Evolutionary conservation across 345 rosid genomes (phyloP).

Genomic region (Sisymbrium altissimum): DNA sequence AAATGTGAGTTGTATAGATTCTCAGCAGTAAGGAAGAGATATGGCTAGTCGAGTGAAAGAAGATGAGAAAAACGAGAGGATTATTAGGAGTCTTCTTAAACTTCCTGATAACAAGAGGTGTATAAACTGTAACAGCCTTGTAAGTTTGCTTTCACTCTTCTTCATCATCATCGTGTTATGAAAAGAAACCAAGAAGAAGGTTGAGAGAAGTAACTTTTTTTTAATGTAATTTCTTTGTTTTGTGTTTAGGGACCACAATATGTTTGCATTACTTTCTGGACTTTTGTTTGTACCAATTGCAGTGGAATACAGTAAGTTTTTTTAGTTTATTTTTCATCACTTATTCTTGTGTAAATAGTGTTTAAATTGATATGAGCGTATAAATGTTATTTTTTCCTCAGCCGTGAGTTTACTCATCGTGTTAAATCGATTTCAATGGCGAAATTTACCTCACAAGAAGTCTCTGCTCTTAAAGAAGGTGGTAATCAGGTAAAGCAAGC

Average conservation of each 20-base stretch:
- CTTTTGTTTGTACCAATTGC: constrained; percentile 91
- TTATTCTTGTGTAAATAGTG: too few species aligned
- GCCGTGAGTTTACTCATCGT: constrained; percentile 95
- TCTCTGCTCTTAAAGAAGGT: constrained; percentile 77
- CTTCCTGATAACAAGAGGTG: constrained; percentile 82
- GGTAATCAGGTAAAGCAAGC: constrained; percentile 75
- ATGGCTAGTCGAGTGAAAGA: constrained; percentile 80
- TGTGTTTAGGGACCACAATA: constrained; percentile 87
- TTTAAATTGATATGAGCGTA: constrained; percentile 4
- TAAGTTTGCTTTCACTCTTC: constrained; percentile 26
- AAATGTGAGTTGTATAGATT: not conserved
- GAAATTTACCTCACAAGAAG: constrained; percentile 87
- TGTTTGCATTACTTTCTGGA: constrained; percentile 96
- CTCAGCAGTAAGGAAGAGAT: too few species aligned
- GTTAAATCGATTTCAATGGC: constrained; percentile 97
- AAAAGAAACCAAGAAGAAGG: not conserved
- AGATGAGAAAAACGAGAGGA: constrained; percentile 80
- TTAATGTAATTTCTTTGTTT: not conserved
- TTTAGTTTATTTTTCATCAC: too few species aligned
- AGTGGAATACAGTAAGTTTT: constrained; percentile 98
- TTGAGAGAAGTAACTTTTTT: not conserved
- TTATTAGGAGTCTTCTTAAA: constrained; percentile 85
- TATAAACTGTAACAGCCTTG: constrained; percentile 92
- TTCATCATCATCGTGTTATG: not conserved
- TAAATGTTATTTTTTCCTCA: constrained; percentile 25